A percentile compares a stretch with the other conserved stretches of the same genome.
These are phyloP conservation scores for Penicillium brevicompactum DNA, from an alignment of 2,329 filamentous ascomycete species.

Conservation along the genomic window DNA sequence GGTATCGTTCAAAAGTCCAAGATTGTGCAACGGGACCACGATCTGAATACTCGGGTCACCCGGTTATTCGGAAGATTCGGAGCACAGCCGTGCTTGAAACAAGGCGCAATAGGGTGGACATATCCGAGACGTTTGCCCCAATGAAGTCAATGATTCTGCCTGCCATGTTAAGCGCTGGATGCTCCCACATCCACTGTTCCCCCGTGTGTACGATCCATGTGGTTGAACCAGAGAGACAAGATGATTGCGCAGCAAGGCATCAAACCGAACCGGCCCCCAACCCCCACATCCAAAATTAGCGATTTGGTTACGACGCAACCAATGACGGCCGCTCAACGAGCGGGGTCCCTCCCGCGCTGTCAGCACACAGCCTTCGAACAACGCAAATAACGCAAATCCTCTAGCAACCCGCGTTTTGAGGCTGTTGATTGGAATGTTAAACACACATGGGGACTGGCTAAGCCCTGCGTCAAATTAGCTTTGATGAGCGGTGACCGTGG, in stretches of 20 bases:
- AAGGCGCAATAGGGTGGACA: too few species aligned
- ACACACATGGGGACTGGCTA: not conserved
- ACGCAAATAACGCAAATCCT: not conserved
- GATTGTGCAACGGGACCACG: too few species aligned
- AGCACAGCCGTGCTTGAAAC: too few species aligned
- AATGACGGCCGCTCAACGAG: not conserved
- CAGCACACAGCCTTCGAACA: conserved; percentile 5
- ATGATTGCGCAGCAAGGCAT: not conserved
- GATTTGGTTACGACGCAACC: not conserved
- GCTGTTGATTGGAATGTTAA: not conserved
- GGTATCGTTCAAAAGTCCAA: too few species aligned
- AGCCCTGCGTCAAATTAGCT: not conserved
- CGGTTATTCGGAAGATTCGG: too few species aligned
- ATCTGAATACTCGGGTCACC: too few species aligned
- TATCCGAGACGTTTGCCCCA: too few species aligned
- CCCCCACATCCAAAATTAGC: conserved; percentile 1
- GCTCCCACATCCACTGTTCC: too few species aligned
- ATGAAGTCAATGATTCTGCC: too few species aligned
- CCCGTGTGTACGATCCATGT: too few species aligned
- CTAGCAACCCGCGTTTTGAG: not conserved
- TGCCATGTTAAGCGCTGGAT: too few species aligned
- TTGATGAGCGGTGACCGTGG: not conserved
- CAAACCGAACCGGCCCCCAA: not conserved
- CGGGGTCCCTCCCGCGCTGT: not conserved
- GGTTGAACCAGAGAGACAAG: not conserved